Base-by-base conservation (phyloP, 1,284 basidiomycete genomes). In the Pisolithus thermaeus region DNA sequence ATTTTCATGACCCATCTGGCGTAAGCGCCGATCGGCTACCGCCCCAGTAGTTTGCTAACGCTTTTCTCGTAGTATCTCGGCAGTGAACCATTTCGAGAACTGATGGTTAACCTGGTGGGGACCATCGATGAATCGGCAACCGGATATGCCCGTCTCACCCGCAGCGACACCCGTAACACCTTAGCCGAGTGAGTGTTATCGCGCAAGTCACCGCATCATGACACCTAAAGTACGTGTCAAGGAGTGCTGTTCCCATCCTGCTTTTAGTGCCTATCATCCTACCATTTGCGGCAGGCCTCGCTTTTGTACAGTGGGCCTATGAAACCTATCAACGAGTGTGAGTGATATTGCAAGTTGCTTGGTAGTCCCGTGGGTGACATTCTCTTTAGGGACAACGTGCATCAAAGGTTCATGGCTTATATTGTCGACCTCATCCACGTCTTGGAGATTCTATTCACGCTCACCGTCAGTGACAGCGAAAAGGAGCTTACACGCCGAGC, bases 311-410 rank as follows among this genome's bases (percentile, higher is more conserved):
- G 7, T 30, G 28, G 28, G 28, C 28, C 28, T 30, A 30, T 4
- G 28, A 30, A 30, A 30, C 28, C 2, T 30, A 30, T 30, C 75
- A 35, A 66, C 73, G 23, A 64, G 76, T 16, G 54, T 85, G 6
- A 52, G 58, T 30, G 55, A 61, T 8, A 52, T 61, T 35, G 48
- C 46, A 16, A 20, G 28, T 30, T 30, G 28, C 28, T 8, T 9
- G 11, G 28, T 9, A 9, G 28, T 30, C 9, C 28, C 11, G 9
- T 30, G 9, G 28, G 8, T 30, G 11, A 11, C 28, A 63, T 30
- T 30, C 3, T 11, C 11, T 11, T 30, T 30, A 30, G 28, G 8
- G 23, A 22, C 22, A 25, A 32, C 20, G 35, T 49, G 20, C 39
- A 58, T 7, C 52, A 46, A 42, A 45, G 32, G 27, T 51, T 59